Conservation (phyloP, 1,284 basidiomycete genomes). For the Cystobasidium slooffiae region DNA sequence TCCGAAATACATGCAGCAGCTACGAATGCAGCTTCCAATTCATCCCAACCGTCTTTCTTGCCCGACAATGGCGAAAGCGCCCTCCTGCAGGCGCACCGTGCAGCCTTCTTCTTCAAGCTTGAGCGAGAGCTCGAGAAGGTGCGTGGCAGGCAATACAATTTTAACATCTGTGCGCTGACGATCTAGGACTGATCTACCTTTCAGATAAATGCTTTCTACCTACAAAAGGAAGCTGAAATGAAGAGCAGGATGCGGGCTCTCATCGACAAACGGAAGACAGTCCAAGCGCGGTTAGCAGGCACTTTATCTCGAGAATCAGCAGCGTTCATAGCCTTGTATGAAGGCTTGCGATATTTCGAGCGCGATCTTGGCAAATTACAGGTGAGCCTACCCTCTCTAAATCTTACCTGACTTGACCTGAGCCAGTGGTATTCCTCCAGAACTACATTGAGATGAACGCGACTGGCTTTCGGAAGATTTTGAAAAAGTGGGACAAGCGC, state of each 20-base stretch:
- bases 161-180: not conserved
- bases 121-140: conserved; percentile 98
- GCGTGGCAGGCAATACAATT: conserved; percentile 18
- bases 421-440: conserved; percentile 58
- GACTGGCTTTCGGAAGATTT: conserved; percentile 94
- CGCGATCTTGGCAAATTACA: conserved; percentile 95
- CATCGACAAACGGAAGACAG: conserved; percentile 82
- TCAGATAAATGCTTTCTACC: conserved; percentile 98
- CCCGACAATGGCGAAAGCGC: conserved; percentile 58
- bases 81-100: conserved; percentile 85
- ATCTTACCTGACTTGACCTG: not conserved
- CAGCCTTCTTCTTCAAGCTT: conserved; percentile 98
- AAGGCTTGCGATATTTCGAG: conserved; percentile 93
- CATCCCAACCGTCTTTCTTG: conserved; percentile 40
- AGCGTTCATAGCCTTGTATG: conserved; percentile 63
- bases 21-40: conserved; percentile 45
- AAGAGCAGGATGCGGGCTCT: conserved; percentile 89
- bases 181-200: not conserved
- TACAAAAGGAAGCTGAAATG: conserved; percentile 95
- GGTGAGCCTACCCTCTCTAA: conserved; percentile 61
- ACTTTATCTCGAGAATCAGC: conserved; percentile 63
- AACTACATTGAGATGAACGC: conserved; percentile 99
- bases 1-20: conserved; percentile 29
- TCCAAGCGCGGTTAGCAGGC: conserved; percentile 54
- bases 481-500: conserved; percentile 99